phyloP scores from a whole-genome alignment of 306 rosid species.

The Prunus kanzakura region DNA sequence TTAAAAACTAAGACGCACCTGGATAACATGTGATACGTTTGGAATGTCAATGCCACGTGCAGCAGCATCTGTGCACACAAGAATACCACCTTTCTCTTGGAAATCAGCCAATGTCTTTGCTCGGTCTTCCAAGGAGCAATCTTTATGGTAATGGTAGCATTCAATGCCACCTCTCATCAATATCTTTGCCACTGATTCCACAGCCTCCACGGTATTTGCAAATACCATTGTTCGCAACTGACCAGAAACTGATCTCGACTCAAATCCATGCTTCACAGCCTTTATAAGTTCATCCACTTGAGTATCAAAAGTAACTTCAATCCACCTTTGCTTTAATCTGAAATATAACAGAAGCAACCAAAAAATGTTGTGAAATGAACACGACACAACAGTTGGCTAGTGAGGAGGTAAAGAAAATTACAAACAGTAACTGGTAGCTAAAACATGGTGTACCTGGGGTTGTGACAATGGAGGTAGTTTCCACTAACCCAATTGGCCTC shows the following conservation, averaged over 20 bases:
- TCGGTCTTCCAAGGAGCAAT: slow-evolving; percentile 83
- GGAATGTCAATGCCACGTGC: slow-evolving; percentile 95
- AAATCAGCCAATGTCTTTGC: slow-evolving; percentile 67
- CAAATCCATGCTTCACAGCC: slow-evolving; percentile 59
- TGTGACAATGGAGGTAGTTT: slow-evolving; percentile 90
- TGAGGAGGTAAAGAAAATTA: slow-evolving; percentile 10
- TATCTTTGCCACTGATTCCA: slow-evolving; percentile 78
- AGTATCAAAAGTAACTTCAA: slow-evolving; percentile 69
- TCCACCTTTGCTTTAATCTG: slow-evolving; percentile 89
- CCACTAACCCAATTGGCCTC: slow-evolving; percentile 86
- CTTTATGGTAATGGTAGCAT: slow-evolving; percentile 77
- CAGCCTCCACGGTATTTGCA: slow-evolving; percentile 91
- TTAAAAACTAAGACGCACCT: slow-evolving; percentile 43
- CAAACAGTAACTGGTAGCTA: slow-evolving; percentile 2
- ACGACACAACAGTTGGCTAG: slow-evolving; percentile 8
- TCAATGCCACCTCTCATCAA: slow-evolving; percentile 57
- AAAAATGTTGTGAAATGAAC: background rate
- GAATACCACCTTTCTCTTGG: slow-evolving; percentile 79
- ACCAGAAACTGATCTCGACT: slow-evolving; percentile 37
- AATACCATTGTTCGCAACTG: slow-evolving; percentile 78
- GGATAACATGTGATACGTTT: slow-evolving; percentile 83
- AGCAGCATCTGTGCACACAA: slow-evolving; percentile 97
- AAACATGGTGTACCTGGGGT: slow-evolving; percentile 59
- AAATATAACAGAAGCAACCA: slow-evolving; percentile 19
- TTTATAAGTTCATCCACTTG: slow-evolving; percentile 84